Percentiles rank a stretch among this genome's conserved stretches.
These are phyloP conservation scores for Paramarasmius palmivorus DNA, from an alignment of 1,284 basidiomycete species.

Conservation along the genomic window DNA sequence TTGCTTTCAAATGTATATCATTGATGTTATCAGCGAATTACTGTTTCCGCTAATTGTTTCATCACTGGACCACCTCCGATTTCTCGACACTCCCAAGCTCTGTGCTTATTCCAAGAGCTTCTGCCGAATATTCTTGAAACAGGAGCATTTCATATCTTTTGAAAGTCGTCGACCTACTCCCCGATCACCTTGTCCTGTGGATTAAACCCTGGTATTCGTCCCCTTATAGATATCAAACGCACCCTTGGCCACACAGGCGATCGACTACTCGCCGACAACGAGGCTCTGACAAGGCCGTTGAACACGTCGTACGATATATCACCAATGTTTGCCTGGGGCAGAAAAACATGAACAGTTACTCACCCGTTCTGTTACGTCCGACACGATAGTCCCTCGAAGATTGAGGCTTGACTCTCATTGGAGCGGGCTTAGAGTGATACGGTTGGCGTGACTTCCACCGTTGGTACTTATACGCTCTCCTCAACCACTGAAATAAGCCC, in stretches of 20 bases:
- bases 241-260: slow-evolving; percentile 7
- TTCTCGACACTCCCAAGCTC: not conserved
- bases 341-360: not conserved
- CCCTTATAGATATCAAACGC: not conserved
- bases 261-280: slow-evolving; percentile 6
- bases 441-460: not conserved
- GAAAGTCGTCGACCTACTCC: not conserved
- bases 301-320: slow-evolving; percentile 19
- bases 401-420: slow-evolving; percentile 12
- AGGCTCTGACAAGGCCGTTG: slow-evolving; percentile 6
- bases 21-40: not conserved
- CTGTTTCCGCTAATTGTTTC: not conserved
- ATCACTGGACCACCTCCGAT: not conserved
- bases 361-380: not conserved
- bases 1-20: not conserved
- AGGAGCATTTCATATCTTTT: not conserved
- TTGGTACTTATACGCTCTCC: slow-evolving; percentile 16
- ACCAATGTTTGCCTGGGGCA: slow-evolving; percentile 15
- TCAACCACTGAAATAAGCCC: slow-evolving; percentile 5
- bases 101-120: slow-evolving; percentile 20
- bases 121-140: slow-evolving; percentile 35
- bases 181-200: not conserved
- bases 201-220: not conserved
- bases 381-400: slow-evolving; percentile 12
- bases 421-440: slow-evolving; percentile 19